A percentile compares a stretch with the other conserved stretches of the same genome.
Conservation (phyloP, 106 monocot genomes). For the Ottelia alismoides region DNA sequence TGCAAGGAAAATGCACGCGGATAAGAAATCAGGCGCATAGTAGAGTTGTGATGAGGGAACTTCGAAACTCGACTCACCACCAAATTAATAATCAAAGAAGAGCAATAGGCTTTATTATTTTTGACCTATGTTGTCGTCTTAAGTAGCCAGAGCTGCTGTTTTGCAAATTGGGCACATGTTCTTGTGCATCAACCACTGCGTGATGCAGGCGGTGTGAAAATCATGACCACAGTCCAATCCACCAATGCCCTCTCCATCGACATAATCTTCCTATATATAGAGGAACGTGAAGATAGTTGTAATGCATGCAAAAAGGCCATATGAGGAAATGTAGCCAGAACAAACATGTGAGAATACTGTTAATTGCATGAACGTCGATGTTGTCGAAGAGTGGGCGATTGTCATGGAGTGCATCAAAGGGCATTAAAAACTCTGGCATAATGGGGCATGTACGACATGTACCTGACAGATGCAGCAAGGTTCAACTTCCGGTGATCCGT, state of each 20-base stretch:
- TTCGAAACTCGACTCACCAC: too few species aligned
- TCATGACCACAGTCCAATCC: conserved; percentile 19
- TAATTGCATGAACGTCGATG: too few species aligned
- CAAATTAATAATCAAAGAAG: too few species aligned
- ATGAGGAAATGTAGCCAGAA: background rate
- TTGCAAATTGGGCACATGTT: conserved; percentile 29
- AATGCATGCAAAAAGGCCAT: background rate
- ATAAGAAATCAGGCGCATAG: too few species aligned
- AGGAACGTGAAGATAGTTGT: background rate
- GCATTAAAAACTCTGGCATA: background rate
- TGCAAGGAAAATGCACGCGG: too few species aligned
- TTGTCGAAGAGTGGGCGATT: too few species aligned
- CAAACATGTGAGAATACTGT: too few species aligned
- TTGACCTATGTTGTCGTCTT: conserved; percentile 1
- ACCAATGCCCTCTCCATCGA: conserved; percentile 12
- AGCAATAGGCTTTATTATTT: too few species aligned
- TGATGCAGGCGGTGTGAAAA: conserved; percentile 20
- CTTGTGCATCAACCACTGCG: conserved; percentile 17
- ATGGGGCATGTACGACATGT: background rate
- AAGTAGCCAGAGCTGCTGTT: conserved; percentile 15
- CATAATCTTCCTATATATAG: conserved; percentile 15
- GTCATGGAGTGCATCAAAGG: too few species aligned
- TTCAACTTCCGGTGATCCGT: conserved; percentile 9
- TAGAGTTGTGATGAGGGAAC: too few species aligned
- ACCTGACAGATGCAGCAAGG: conserved; percentile 36